Evolutionary conservation across 768 basidiomycete species (phyloP).

Genomic region (Daedaleopsis sinensis): DNA sequence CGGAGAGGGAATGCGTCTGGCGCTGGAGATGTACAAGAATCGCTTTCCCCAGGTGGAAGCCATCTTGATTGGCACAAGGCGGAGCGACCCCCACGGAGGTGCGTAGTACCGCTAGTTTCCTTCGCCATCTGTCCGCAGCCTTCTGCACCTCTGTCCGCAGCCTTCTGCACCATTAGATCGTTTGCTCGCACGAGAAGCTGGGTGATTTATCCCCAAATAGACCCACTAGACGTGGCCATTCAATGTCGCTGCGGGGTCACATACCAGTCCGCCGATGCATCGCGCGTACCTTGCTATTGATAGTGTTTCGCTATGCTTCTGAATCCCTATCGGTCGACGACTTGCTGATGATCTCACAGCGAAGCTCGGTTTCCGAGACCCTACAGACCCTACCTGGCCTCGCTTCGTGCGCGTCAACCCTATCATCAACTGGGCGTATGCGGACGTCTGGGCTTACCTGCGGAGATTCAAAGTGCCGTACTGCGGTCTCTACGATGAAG

Average conservation of each 20-base stretch:
- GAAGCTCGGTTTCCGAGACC: constrained; percentile 68
- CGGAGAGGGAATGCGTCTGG: constrained; percentile 76
- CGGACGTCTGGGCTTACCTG: constrained; percentile 88
- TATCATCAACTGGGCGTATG: constrained; percentile 94
- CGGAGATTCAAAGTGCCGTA: constrained; percentile 77
- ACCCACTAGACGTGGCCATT: not conserved
- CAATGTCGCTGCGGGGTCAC: not conserved
- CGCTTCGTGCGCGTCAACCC: constrained; percentile 89
- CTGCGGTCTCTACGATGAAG: constrained; percentile 88
- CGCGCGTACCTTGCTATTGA: not conserved
- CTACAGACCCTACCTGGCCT: constrained; percentile 92
- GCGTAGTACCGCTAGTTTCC: constrained; percentile 31
- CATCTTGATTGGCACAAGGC: constrained; percentile 87
- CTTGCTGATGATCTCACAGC: constrained; percentile 42
- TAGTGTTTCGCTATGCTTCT: not conserved
- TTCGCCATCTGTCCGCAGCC: not conserved
- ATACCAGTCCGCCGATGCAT: not conserved
- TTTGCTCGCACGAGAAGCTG: not conserved
- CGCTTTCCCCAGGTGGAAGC: constrained; percentile 69
- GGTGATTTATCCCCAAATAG: not conserved
- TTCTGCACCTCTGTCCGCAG: too few relatives aligned
- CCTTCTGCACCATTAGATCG: not conserved
- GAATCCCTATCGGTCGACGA: not conserved
- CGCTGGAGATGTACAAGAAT: constrained; percentile 72
- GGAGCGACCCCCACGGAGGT: constrained; percentile 95